Evolutionary conservation across 257 asterid species (phyloP), one percentile per base, ranked within the genome.

Genomic region (Penstemon newberryi): DNA sequence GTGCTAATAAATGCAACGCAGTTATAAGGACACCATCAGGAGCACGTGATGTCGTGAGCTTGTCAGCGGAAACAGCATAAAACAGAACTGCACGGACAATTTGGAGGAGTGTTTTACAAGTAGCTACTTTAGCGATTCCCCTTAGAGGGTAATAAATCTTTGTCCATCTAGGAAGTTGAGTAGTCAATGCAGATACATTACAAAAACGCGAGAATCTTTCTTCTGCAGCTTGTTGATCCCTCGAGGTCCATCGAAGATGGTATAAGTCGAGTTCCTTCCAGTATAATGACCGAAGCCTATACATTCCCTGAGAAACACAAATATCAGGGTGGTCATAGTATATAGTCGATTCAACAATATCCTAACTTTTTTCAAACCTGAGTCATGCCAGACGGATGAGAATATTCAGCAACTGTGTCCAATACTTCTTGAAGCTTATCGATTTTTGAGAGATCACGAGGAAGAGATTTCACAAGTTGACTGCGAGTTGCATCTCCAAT

Each of bases 241-340:
- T 87, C 49, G 84, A 83, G 80, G 78, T 94, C 95, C 96, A 94
- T 63, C 97, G 97, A 67, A 95, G 97, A 69, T 94, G 99, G 74
- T 94, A 91, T 66, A 94, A 78, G 83, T 94, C 99, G 55, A 94
- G 85, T 73, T 94, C 97, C 80, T 85, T 91, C 99, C 99, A 94
- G 73, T 76, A 81, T 7, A 63, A 71, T 47, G 76, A 6, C 51
- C 90, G 83, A 80, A 94, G 82, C 82, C 83, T 94, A 76, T 94
- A 91, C 90, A 81, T 87, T 47, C 99, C 99, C 99, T 94, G 83
- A 19, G 57, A 67, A 57, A 69, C 73, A 72, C 52, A 79, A 60
- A 63, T 65, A 66, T 70, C 42, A 73, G 72, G 62, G 69, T 18
- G 50, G 56, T 13, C 40, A 53, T 44, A 57, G 52, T 1, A 25